Evolutionary conservation across 2,329 filamentous ascomycete genomes (phyloP).

Genomic region (Didymella glomerata): DNA sequence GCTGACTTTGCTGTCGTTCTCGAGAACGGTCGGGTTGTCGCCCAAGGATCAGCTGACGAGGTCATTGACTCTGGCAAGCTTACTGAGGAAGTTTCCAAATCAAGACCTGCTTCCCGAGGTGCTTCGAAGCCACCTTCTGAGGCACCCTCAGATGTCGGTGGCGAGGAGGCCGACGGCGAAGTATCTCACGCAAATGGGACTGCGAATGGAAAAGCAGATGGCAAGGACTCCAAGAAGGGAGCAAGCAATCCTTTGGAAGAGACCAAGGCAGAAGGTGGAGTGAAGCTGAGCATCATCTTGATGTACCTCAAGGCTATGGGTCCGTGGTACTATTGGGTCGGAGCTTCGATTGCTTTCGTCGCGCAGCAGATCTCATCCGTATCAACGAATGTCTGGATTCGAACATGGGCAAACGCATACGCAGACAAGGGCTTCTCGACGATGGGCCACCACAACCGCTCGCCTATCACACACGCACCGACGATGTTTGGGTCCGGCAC

Average conservation of each 20-base stretch:
- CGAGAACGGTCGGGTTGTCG: slow-evolving; percentile 81
- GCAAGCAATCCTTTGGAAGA: slow-evolving; percentile 66
- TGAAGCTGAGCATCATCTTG: slow-evolving; percentile 85
- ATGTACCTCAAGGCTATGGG: slow-evolving; percentile 93
- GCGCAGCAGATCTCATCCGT: slow-evolving; percentile 86
- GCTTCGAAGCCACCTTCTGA: slow-evolving; percentile 80
- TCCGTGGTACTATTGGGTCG: slow-evolving; percentile 93
- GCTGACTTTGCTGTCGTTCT: slow-evolving; percentile 84
- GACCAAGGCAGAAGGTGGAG: slow-evolving; percentile 81
- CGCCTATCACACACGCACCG: slow-evolving; percentile 55
- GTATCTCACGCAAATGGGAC: slow-evolving; percentile 59
- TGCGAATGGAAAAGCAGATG: slow-evolving; percentile 57
- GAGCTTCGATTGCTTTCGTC: slow-evolving; percentile 77
- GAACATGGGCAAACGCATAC: slow-evolving; percentile 94
- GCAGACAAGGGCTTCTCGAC: slow-evolving; percentile 56
- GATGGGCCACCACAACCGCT: slow-evolving; percentile 45
- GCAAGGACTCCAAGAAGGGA: slow-evolving; percentile 53
- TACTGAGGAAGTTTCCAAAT: slow-evolving; percentile 83
- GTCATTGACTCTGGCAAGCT: slow-evolving; percentile 88
- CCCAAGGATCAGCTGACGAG: slow-evolving; percentile 78
- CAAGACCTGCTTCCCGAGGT: slow-evolving; percentile 72
- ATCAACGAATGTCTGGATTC: slow-evolving; percentile 92
- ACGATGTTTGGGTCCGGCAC: slow-evolving; percentile 55
- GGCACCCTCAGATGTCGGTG: slow-evolving; percentile 75
- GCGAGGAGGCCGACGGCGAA: slow-evolving; percentile 37